Evolutionary conservation across 352 stramenopile species (phyloP), one percentile per base, ranked within the genome.

Genomic region (Phytophthora litchii): DNA sequence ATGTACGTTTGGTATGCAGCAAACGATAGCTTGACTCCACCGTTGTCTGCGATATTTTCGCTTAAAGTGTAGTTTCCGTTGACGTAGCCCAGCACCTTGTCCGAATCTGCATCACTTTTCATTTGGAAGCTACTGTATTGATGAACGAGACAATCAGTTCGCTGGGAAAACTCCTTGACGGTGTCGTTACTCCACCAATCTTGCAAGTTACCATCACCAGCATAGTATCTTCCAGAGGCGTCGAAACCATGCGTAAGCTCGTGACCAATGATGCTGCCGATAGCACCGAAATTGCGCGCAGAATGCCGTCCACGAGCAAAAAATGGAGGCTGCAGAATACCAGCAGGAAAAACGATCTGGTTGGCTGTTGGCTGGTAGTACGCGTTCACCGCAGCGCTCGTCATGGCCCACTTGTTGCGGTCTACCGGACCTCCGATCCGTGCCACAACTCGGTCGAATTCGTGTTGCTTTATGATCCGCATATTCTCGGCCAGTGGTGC

Each of bases 171-270:
- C 41, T 95, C 78, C 8, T 64, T 57, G 12, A 72, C 74, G 21
- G 97, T 97, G 32, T 80, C 74, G 21, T 89, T 70, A 19, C 82
- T 96, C 93, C 96, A 98, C 94, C 94, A 99, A 67, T 97, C 81
- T 0, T 88, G 68, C 49, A 98, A 78, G 43, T 97, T 97, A 9
- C 95, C 95, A 27, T 90, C 64, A 41, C 70, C 90, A 47, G 90
- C 81, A 49, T 88, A 97, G 55, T 97, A 95, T 32, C 88, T 74
- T 4, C 94, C 95, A 27, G 95, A 86, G 43, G 96, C 87, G 59
- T 99, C 96, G 67, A 98, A 99, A 4, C 93, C 94, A 62, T 99
- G 96, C 2, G 92, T 99, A 70, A 99, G 94, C 67, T 98, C 96
- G 60, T 99, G 94, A 4, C 92, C 96, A 44, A 98, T 96, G 41